A percentile compares a stretch with the other conserved stretches of the same genome.
phyloP scores from a whole-genome alignment of 352 stramenopile genomes.

The Labyrinthula sp. region DNA sequence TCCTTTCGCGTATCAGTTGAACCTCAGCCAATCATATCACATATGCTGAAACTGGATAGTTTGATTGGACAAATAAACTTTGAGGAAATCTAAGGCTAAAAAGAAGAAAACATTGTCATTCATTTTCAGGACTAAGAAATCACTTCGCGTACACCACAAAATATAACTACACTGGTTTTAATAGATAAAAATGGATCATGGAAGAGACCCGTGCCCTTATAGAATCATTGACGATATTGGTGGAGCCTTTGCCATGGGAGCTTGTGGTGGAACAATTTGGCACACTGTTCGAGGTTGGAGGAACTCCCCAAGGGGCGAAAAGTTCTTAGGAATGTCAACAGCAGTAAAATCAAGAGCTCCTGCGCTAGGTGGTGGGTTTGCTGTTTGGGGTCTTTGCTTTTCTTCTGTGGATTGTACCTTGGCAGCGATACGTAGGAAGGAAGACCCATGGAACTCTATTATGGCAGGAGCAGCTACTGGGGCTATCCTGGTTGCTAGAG shows the following conservation, averaged over 20 bases:
- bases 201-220: conserved; percentile 84
- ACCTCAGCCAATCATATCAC: too few species aligned
- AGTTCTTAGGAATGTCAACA: conserved; percentile 47
- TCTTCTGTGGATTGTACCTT: conserved; percentile 91
- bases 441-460: conserved; percentile 99
- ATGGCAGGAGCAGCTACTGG: conserved; percentile 80
- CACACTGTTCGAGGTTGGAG: conserved; percentile 81
- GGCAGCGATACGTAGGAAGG: conserved; percentile 81
- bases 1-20: too few species aligned
- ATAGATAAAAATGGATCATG: conserved; percentile 30
- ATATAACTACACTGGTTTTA: too few species aligned
- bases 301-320: conserved; percentile 66
- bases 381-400: conserved; percentile 88
- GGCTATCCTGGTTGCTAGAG: conserved; percentile 71
- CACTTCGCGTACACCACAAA: too few species aligned
- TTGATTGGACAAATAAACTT: too few species aligned
- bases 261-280: conserved; percentile 76
- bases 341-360: conserved; percentile 77
- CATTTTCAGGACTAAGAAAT: too few species aligned
- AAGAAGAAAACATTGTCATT: too few species aligned
- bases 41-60: too few species aligned
- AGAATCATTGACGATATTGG: conserved; percentile 93
- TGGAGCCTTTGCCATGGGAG: conserved; percentile 60
- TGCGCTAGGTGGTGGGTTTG: conserved; percentile 69
- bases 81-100: too few species aligned